These are phyloP conservation scores for Porcisia hertigi DNA, from an alignment of 208 protist genomes.

Conservation along the genomic window DNA sequence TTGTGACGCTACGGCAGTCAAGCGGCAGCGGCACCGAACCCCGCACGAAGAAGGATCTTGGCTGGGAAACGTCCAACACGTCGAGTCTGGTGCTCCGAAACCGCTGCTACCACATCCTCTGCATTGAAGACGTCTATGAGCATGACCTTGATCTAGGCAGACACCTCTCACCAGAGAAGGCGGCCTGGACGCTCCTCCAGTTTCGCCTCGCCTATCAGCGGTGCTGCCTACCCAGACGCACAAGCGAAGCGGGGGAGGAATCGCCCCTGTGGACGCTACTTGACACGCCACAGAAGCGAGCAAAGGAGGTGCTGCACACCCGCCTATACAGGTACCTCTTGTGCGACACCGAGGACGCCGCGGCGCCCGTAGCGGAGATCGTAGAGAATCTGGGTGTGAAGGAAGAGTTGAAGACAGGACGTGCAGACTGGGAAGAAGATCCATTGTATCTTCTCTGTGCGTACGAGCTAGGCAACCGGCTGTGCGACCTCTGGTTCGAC, in stretches of 20 bases:
- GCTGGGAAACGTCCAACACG: constrained; percentile 42
- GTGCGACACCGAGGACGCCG: constrained; percentile 13
- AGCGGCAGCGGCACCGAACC: constrained; percentile 2
- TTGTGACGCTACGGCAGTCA: constrained; percentile 40
- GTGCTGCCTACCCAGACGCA: background rate
- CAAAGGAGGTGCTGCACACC: constrained; percentile 27
- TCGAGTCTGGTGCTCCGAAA: constrained; percentile 35
- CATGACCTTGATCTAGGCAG: constrained; percentile 71
- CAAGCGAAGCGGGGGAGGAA: background rate
- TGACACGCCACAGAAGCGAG: constrained; percentile 19
- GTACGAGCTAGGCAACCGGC: constrained; percentile 48
- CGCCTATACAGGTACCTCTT: constrained; percentile 29
- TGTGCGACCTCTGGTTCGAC: constrained; percentile 59
- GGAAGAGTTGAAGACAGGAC: background rate
- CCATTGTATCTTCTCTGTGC: constrained; percentile 23
- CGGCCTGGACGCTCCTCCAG: constrained; percentile 63
- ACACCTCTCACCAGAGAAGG: constrained; percentile 62
- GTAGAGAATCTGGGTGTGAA: constrained; percentile 1
- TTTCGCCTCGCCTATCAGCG: constrained; percentile 42
- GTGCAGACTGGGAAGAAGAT: constrained; percentile 1
- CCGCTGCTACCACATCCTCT: constrained; percentile 63
- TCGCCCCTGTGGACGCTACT: constrained; percentile 23
- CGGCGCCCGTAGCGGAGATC: constrained; percentile 15
- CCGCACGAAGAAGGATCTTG: constrained; percentile 30
- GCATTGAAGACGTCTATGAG: constrained; percentile 86